A percentile compares a stretch with the other conserved stretches of the same genome.
Evolutionary conservation across 768 basidiomycete species (phyloP).

Genomic region (Leccinum longicurvipes): DNA sequence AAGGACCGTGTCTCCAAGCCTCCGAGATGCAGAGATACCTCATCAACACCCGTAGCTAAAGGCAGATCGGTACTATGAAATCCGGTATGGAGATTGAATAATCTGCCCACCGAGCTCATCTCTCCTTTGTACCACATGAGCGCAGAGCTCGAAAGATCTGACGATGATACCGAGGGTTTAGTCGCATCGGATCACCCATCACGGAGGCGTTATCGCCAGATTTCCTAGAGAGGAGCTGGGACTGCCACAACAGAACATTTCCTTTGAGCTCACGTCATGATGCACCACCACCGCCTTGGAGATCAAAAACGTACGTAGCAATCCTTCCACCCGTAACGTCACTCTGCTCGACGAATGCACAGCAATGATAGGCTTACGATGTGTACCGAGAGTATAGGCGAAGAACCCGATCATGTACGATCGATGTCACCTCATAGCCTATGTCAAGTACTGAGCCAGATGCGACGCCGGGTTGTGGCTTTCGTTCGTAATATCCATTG

Average conservation of each 20-base stretch:
- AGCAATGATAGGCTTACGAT: background rate
- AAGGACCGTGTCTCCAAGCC: slow-evolving; percentile 83
- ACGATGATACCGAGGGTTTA: slow-evolving; percentile 50
- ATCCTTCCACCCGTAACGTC: background rate
- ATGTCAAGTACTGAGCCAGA: background rate
- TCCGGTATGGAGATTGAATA: slow-evolving; percentile 42
- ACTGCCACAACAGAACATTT: slow-evolving; percentile 27
- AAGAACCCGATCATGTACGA: background rate
- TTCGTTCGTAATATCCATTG: background rate
- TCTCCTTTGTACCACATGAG: slow-evolving; percentile 56
- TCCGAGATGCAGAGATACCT: slow-evolving; percentile 68
- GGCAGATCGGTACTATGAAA: slow-evolving; percentile 65
- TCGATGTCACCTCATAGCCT: background rate
- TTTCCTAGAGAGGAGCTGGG: slow-evolving; percentile 38
- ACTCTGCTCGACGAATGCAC: background rate
- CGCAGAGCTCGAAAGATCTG: slow-evolving; percentile 73
- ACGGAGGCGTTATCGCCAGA: slow-evolving; percentile 43
- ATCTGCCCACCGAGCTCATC: background rate
- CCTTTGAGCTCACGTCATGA: slow-evolving; percentile 35
- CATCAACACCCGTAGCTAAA: slow-evolving; percentile 92
- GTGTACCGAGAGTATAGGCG: background rate
- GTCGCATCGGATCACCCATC: slow-evolving; percentile 33
- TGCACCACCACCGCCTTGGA: slow-evolving; percentile 45
- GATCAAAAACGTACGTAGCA: slow-evolving; percentile 64
- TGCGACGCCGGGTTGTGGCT: background rate